Evolutionary conservation across 495 filamentous ascomycete genomes (phyloP).

Genomic region (Hypoxylon intermedium): DNA sequence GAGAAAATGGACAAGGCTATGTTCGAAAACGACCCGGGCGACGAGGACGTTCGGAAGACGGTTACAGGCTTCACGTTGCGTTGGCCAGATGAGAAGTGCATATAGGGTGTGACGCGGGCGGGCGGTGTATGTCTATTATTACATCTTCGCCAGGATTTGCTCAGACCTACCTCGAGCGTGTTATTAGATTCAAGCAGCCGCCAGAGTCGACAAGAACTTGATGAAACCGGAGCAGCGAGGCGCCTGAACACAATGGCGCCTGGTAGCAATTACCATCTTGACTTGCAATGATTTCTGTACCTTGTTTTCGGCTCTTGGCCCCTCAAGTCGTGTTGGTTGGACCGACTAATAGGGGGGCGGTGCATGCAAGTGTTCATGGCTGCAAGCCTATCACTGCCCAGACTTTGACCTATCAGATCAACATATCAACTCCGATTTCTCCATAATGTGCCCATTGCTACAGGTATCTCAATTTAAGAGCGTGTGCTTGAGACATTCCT

Average conservation of each 20-base stretch:
- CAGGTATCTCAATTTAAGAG: too few relatives aligned
- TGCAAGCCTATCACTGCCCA: conserved; percentile 9
- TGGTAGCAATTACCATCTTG: background rate
- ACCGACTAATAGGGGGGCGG: conserved; percentile 17
- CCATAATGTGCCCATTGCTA: conserved; percentile 5
- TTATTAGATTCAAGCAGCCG: conserved; percentile 1
- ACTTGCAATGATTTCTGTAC: background rate
- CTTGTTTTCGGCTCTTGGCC: conserved; percentile 1
- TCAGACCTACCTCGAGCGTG: conserved; percentile 1
- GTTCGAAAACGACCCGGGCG: conserved; percentile 86
- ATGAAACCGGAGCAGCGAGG: too few relatives aligned
- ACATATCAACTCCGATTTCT: conserved; percentile 1
- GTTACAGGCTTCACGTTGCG: conserved; percentile 79
- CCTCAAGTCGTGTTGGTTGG: conserved; percentile 12
- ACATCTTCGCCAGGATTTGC: background rate
- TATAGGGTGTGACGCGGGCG: conserved; percentile 3
- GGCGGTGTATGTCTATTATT: conserved; percentile 10
- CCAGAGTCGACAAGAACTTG: too few relatives aligned
- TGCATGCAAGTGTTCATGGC: conserved; percentile 29
- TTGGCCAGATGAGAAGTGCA: conserved; percentile 51
- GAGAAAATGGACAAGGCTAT: conserved; percentile 80
- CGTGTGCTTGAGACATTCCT: too few relatives aligned
- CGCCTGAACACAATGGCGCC: too few relatives aligned
- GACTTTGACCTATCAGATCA: conserved; percentile 9
- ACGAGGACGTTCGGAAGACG: conserved; percentile 75